Evolutionary conservation across 306 rosid genomes (phyloP), one percentile per base, ranked within the genome.

Genomic region (Arachis stenosperma): DNA sequence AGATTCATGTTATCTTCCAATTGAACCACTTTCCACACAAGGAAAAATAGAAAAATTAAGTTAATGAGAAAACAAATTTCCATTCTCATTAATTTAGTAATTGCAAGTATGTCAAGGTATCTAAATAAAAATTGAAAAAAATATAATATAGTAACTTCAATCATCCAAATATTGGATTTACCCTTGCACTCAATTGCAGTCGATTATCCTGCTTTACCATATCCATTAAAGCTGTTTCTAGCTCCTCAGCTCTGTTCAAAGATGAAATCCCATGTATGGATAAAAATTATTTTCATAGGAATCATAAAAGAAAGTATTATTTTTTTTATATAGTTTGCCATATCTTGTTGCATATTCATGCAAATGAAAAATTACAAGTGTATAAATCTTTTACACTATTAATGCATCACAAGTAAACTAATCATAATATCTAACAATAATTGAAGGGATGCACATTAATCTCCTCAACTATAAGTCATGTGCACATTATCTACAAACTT

Each of bases 151-250:
- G 11, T n/a, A 73, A 77, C 71, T 66, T 55, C 62, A 83, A 69
- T 75, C 48, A 39, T 59, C 76, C 73, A 78, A 75, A 82, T 50
- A 61, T 56, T 39, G 78, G 73, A 76, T 73, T 61, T 91, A 91
- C 99, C 97, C 82, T 89, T 77, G 97, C 97, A 81, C 78, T 84
- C 81, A 94, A 74, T 81, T 88, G 81, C 73, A 79, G 86, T 56
- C 91, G 85, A 71, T 94, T 94, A 80, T 94, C 97, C 78, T 79
- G 84, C 83, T 81, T 67, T 78, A 91, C 97, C 88, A 88, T 88
- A 84, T 94, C 98, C 96, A 89, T 80, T 8, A 91, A 84, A 74
- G 97, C 96, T 55, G 96, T 94, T 88, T 94, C 97, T 67, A 94
- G 86, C 86, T 91, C 99, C 81, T 94, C 96, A 22, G 99, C 86